phyloP scores from a whole-genome alignment of 2,329 filamentous ascomycete genomes.

The Cryphonectria radicalis region DNA sequence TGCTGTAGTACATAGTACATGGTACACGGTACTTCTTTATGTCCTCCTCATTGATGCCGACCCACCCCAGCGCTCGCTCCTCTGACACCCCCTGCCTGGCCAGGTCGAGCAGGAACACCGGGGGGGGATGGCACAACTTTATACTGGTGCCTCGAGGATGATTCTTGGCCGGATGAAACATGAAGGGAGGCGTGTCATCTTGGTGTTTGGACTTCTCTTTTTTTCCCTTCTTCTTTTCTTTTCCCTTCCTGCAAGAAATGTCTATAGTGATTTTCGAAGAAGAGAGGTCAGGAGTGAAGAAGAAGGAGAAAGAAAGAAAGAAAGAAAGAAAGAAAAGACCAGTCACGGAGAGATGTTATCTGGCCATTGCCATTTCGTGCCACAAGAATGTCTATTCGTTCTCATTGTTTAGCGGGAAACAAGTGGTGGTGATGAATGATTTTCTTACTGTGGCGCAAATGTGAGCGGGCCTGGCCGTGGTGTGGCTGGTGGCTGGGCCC shows the following conservation, averaged over 20 bases:
- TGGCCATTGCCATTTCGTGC: not conserved
- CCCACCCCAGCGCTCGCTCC: not conserved
- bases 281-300: no score
- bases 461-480: not conserved
- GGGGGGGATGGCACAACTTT: not conserved
- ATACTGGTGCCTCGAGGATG: not conserved
- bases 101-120: not conserved
- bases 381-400: not conserved
- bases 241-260: not conserved
- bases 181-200: not conserved
- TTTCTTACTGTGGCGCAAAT: not conserved
- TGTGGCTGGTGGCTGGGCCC: constrained; percentile 1
- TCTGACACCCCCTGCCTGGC: not conserved
- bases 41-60: not conserved
- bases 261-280: not conserved
- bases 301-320: not conserved
- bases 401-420: not conserved
- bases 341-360: not conserved
- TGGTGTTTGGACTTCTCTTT: not conserved
- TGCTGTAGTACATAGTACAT: no score
- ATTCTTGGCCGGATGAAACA: not conserved
- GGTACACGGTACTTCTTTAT: no score
- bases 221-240: not conserved
- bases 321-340: not conserved
- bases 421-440: not conserved